phyloP scores from a whole-genome alignment of 75 land plant species.

The Cunninghamia lanceolata region DNA sequence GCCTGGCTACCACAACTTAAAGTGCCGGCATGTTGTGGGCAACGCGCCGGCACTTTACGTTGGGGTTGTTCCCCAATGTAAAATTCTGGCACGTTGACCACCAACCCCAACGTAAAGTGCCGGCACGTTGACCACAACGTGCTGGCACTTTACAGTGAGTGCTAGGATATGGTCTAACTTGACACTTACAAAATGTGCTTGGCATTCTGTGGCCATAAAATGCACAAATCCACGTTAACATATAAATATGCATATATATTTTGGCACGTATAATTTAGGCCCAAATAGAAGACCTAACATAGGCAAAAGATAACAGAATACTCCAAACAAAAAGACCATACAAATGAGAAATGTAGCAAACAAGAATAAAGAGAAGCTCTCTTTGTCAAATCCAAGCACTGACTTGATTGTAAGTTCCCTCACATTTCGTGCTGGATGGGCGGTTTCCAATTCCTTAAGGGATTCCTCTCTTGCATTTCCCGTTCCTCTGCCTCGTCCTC shows the following conservation, averaged over 20 bases:
- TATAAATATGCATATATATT: too few species aligned
- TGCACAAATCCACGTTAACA: background rate
- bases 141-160: too few species aligned
- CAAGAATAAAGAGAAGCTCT: background rate
- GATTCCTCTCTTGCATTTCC: background rate
- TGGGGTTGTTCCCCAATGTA: too few species aligned
- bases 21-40: too few species aligned
- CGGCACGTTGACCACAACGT: too few species aligned
- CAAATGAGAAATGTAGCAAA: background rate
- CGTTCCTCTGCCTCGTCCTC: background rate
- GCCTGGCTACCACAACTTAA: too few species aligned
- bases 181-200: background rate
- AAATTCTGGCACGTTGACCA: too few species aligned
- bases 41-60: too few species aligned
- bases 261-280: background rate
- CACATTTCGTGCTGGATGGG: background rate
- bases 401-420: background rate
- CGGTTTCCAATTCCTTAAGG: background rate
- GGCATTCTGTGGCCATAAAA: background rate
- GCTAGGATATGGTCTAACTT: too few species aligned
- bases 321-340: background rate
- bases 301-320: background rate
- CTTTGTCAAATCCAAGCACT: background rate
- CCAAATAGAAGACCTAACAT: background rate
- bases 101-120: too few species aligned